phyloP scores from a whole-genome alignment of 371 early-diverging fungal genomes.

The Lichtheimia hyalospora region DNA sequence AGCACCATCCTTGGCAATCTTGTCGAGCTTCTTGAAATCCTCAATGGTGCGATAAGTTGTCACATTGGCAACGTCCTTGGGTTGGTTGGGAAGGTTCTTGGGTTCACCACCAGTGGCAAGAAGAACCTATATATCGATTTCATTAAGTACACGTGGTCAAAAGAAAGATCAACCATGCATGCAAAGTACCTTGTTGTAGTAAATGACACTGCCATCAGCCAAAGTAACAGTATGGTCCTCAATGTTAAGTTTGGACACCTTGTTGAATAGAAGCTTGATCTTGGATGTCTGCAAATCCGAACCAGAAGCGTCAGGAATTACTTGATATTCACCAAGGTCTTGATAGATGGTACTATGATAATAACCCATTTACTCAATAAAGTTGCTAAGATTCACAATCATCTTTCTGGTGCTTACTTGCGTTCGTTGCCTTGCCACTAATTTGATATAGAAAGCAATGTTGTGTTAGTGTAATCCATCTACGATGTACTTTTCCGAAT shows the following conservation, averaged over 20 bases:
- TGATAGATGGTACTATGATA: conserved; percentile 36
- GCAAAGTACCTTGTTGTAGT: conserved; percentile 57
- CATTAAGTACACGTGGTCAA: no score
- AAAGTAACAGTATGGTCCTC: conserved; percentile 63
- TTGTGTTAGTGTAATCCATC: background rate
- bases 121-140: conserved; percentile 46
- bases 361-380: background rate
- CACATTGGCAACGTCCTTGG: conserved; percentile 35
- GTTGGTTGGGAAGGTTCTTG: conserved; percentile 48
- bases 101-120: conserved; percentile 77
- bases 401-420: conserved; percentile 34
- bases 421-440: conserved; percentile 71
- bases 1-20: conserved; percentile 50
- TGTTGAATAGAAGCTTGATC: conserved; percentile 52
- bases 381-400: background rate
- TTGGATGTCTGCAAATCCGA: conserved; percentile 43
- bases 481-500: background rate
- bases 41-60: conserved; percentile 67
- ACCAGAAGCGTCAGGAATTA: conserved; percentile 40
- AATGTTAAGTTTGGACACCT: conserved; percentile 59
- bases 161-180: background rate
- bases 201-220: conserved; percentile 56
- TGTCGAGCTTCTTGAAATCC: conserved; percentile 61
- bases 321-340: conserved; percentile 36
- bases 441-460: no score